Evolutionary conservation across 2,329 filamentous ascomycete genomes (phyloP).

Genomic region (Colletotrichum sp.): DNA sequence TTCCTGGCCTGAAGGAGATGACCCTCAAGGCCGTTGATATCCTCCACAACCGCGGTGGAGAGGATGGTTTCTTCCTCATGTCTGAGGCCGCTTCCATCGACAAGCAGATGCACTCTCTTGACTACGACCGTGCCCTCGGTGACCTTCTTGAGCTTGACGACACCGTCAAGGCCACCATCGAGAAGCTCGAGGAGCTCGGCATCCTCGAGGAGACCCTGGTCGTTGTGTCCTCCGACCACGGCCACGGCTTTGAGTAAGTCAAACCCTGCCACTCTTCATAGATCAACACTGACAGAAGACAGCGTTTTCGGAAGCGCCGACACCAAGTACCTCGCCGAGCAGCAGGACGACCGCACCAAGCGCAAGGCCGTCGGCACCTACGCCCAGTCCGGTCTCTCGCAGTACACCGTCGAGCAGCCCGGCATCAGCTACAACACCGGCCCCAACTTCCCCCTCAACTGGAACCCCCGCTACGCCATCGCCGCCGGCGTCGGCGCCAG

Average conservation of each 20-base stretch:
- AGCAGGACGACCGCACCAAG: constrained; percentile 72
- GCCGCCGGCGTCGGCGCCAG: constrained; percentile 73
- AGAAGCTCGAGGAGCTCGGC: constrained; percentile 68
- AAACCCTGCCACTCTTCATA: accelerated
- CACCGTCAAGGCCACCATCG: constrained; percentile 76
- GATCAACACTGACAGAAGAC: neutral
- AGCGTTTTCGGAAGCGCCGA: constrained; percentile 80
- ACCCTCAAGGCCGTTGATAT: constrained; percentile 85
- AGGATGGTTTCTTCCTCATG: constrained; percentile 87
- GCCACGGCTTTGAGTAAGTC: constrained; percentile 78
- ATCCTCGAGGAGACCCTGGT: constrained; percentile 78
- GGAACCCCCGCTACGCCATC: constrained; percentile 84
- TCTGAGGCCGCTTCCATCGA: constrained; percentile 84
- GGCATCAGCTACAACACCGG: constrained; percentile 74
- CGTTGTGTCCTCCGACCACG: constrained; percentile 85
- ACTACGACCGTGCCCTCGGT: constrained; percentile 85
- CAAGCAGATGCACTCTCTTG: constrained; percentile 87
- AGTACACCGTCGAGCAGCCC: constrained; percentile 68
- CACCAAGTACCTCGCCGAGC: constrained; percentile 74
- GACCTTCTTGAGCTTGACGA: constrained; percentile 88
- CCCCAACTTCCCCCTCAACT: constrained; percentile 80
- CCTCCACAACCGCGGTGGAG: constrained; percentile 67
- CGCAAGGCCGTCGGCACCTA: constrained; percentile 78
- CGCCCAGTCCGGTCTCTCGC: constrained; percentile 73
- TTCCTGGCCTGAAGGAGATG: constrained; percentile 89